phyloP scores from a whole-genome alignment of 163 green algal genomes.

The Scenedesmus sp. region DNA sequence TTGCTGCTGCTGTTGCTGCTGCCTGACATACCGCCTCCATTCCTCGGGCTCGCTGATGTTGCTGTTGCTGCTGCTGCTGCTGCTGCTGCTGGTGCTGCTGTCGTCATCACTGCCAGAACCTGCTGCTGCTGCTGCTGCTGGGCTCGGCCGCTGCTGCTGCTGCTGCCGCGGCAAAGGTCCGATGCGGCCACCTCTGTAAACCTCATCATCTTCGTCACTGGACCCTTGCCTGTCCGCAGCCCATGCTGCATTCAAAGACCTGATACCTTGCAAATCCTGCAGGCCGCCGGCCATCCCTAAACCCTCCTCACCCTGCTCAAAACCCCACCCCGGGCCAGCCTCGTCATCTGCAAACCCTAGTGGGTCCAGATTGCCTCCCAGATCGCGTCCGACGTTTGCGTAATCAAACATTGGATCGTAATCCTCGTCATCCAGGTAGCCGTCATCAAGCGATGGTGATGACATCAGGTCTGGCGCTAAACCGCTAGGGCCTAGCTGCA shows the following conservation, averaged over 20 bases:
- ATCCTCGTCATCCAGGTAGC: background rate
- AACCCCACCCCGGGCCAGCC: background rate
- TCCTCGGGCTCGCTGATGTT: background rate
- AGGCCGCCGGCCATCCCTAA: background rate
- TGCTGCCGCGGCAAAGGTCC: too few species aligned
- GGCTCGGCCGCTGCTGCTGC: background rate
- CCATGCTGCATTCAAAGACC: background rate
- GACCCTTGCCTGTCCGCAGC: background rate
- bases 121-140: background rate
- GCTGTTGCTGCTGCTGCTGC: background rate
- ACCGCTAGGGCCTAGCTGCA: background rate
- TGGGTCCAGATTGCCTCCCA: background rate
- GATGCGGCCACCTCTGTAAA: background rate
- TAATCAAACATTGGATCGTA: background rate
- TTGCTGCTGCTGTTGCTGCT: background rate
- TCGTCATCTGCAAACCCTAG: background rate
- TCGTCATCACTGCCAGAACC: background rate
- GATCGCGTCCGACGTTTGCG: background rate
- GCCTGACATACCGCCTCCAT: background rate
- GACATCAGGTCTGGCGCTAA: background rate
- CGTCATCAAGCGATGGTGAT: too few species aligned
- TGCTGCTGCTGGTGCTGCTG: background rate
- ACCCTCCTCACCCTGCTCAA: background rate
- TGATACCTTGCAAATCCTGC: background rate
- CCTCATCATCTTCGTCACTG: too few species aligned